A percentile compares a stretch with the other conserved stretches of the same genome.
Conservation (phyloP, 1,284 basidiomycete species). For the Wallemia mellicola region DNA sequence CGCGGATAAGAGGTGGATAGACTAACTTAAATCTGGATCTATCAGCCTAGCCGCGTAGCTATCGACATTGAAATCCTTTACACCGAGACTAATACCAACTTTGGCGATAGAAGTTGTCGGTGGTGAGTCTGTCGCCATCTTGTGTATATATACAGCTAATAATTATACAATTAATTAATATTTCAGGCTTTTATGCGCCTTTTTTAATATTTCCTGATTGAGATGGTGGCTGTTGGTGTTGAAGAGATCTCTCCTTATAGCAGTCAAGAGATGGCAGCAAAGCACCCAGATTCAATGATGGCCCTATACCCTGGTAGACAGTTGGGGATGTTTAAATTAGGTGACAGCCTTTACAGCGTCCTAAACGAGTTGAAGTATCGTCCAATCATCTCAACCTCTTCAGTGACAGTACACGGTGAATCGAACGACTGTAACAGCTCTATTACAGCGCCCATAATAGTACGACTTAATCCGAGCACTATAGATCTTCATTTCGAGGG, state of each 20-base stretch:
- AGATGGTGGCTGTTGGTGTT: no score
- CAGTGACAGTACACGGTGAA: not conserved
- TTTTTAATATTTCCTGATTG: no score
- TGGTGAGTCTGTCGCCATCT: not conserved
- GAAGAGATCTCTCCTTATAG: no score
- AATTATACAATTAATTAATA: no score
- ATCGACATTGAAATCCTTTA: not conserved
- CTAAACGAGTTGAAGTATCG: not conserved
- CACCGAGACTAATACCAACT: not conserved
- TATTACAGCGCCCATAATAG: no score
- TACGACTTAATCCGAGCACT: not conserved
- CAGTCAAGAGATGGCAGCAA: not conserved
- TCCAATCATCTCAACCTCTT: not conserved
- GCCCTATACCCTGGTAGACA: not conserved
- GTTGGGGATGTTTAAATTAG: not conserved
- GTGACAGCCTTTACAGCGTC: not conserved
- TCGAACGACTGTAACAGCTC: not conserved
- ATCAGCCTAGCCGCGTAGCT: not conserved
- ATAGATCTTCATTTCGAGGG: not conserved
- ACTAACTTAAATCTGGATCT: not conserved
- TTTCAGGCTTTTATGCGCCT: no score
- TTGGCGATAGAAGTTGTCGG: not conserved
- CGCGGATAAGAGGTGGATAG: not conserved
- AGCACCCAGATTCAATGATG: not conserved
- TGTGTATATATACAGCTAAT: not conserved